phyloP scores from a whole-genome alignment of 2,329 filamentous ascomycete genomes.

The Ceratocystiopsis minuta region DNA sequence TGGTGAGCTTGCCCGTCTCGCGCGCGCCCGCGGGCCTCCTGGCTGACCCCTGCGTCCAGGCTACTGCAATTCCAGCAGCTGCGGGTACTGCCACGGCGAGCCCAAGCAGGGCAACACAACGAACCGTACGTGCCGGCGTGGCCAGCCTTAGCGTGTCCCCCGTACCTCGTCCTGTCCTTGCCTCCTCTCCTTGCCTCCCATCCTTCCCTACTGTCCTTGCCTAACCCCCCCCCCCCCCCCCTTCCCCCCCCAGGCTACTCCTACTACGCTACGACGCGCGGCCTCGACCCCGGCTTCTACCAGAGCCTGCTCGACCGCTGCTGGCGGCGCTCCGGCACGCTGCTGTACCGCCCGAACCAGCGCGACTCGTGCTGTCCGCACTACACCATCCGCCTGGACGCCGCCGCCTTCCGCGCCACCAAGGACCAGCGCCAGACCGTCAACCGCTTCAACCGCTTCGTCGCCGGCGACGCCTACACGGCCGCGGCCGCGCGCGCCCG shows the following conservation, averaged over 20 bases:
- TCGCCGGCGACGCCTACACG: slow-evolving; percentile 50
- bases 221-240: background rate
- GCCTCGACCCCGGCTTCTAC: slow-evolving; percentile 48
- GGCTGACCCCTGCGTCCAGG: slow-evolving; percentile 1
- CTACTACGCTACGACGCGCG: slow-evolving; percentile 49
- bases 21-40: too few species aligned
- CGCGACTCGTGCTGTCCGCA: slow-evolving; percentile 76
- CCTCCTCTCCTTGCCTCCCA: background rate
- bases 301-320: slow-evolving; percentile 55
- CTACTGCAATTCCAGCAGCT: slow-evolving; percentile 5
- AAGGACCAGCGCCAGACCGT: slow-evolving; percentile 58
- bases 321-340: slow-evolving; percentile 55
- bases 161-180: background rate
- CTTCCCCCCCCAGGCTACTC: slow-evolving; percentile 38
- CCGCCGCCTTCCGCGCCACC: slow-evolving; percentile 42
- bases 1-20: too few species aligned
- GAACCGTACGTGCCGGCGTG: slow-evolving; percentile 2
- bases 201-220: background rate
- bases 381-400: slow-evolving; percentile 64
- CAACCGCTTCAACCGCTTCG: slow-evolving; percentile 53
- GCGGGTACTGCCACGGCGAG: slow-evolving; percentile 7
- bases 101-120: background rate
- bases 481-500: slow-evolving; percentile 44
- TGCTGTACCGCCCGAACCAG: slow-evolving; percentile 66
- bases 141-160: too few species aligned